Conservation (phyloP, 257 asterid species). For the Solanum pinnatisectum region DNA sequence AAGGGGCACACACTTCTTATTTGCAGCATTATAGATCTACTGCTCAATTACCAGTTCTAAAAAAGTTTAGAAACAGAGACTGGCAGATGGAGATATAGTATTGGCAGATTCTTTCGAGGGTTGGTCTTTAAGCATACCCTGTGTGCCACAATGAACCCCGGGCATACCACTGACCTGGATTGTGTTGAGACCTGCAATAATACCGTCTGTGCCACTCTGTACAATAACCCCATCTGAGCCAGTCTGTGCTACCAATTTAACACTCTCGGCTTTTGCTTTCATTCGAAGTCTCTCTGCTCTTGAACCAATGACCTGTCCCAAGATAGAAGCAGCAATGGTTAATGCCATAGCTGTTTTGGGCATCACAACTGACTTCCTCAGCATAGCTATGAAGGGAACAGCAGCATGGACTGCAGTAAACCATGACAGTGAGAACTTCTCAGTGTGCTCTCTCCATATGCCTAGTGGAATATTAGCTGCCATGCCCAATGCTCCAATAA, state of each 20-base stretch:
- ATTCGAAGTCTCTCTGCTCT: constrained; percentile 70
- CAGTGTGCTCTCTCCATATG: constrained; percentile 71
- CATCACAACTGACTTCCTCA: constrained; percentile 75
- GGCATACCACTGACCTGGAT: constrained; percentile 18
- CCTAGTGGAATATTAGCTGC: constrained; percentile 78
- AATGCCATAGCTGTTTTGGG: constrained; percentile 83
- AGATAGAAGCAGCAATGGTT: constrained; percentile 64
- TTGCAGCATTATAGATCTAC: not conserved
- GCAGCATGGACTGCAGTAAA: constrained; percentile 85
- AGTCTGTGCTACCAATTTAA: constrained; percentile 21
- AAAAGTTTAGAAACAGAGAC: constrained; percentile 41
- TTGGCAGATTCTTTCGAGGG: constrained; percentile 18
- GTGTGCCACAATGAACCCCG: constrained; percentile 25
- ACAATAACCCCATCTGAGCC: constrained; percentile 9
- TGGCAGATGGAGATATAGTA: constrained; percentile 30
- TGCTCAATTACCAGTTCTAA: not conserved
- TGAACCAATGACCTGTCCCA: constrained; percentile 77
- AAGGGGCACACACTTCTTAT: not conserved
- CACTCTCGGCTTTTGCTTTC: constrained; percentile 37
- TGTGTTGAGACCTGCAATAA: constrained; percentile 3
- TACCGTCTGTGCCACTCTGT: constrained; percentile 7
- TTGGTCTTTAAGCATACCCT: constrained; percentile 28
- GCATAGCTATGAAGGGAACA: constrained; percentile 84
- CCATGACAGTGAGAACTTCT: constrained; percentile 61
- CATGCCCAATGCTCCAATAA: constrained; percentile 56